Percentiles rank a stretch among this genome's conserved stretches.
Evolutionary conservation across 805 yeast species (phyloP).

Genomic region (Cyberlindnera misumaiensis): DNA sequence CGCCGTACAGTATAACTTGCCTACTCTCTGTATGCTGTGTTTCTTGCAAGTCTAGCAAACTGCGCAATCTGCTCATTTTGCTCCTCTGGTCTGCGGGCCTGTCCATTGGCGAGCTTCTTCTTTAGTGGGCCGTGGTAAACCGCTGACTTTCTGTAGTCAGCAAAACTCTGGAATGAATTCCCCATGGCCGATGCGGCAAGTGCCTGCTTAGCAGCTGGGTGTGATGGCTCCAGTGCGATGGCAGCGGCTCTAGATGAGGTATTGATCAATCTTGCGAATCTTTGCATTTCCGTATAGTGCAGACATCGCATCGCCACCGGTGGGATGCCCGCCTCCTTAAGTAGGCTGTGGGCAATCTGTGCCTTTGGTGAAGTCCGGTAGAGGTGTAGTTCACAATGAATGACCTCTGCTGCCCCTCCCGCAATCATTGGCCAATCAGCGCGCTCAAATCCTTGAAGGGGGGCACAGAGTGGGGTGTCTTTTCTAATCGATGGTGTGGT

Average conservation of each 20-base stretch:
- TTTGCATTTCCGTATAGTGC: no score
- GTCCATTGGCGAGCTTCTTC: constrained; percentile 11
- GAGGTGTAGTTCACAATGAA: no score
- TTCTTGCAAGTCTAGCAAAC: constrained; percentile 20
- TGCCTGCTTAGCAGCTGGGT: constrained; percentile 3
- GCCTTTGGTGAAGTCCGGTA: no score
- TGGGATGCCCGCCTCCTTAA: no score
- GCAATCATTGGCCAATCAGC: no score
- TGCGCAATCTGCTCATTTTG: constrained; percentile 14
- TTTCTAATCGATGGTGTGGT: no score
- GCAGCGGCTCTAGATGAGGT: constrained; percentile 19
- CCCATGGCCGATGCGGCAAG: constrained; percentile 15
- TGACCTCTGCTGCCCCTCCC: no score
- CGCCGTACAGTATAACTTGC: no score
- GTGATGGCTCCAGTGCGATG: constrained; percentile 11
- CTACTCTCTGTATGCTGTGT: constrained; percentile 17
- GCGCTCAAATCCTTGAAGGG: no score
- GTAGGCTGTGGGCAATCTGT: no score
- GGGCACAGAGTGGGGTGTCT: no score
- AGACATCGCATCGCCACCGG: no score
- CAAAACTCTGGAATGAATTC: constrained; percentile 29
- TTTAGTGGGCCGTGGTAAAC: constrained; percentile 32
- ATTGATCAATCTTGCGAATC: constrained; percentile 8
- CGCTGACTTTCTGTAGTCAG: constrained; percentile 32
- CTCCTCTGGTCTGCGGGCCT: constrained; percentile 9